Base-by-base conservation (phyloP, 306 rosid species). In the Quercus alba region DNA sequence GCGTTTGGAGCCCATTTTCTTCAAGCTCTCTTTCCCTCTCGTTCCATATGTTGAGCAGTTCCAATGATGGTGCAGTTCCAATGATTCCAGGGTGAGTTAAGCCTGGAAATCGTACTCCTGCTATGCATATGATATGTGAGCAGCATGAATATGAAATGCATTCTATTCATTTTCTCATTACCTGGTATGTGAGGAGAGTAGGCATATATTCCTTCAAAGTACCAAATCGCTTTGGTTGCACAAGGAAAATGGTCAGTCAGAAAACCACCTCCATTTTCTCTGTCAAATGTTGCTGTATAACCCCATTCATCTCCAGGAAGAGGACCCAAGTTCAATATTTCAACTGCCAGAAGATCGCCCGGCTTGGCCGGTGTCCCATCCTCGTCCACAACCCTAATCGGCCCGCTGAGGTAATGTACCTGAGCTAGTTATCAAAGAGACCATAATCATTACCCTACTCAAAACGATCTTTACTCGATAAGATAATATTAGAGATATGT, bases 281-380 rank as follows among this genome's bases (percentile, higher is more conserved):
- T 87, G 87, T 95, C 99, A 82, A 93, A 93, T 26, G 92, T 89
- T 68, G 93, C 97, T 28, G 98, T 95, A 63, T 67, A 95, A 38
- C 99, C 98, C 99, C 97, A 91, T 87, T 95, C 97, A 90, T 93
- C 98, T 46, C 94, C 98, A 0, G 93, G 90, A 0, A 95, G 91
- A 71, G 97, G 99, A 84, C 99, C 99, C 86, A 95, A 83, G 88
- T 91, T 88, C 89, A 92, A 88, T 80, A 90, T 95, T 77, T 95
- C 96, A 56, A 93, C 96, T 8, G 78, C 94, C 82, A 95, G 89
- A 75, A 95, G 84, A 89, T 95, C 97, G 28, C 98, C 98, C 10
- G 97, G 91, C 89, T 83, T 78, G 41, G 98, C 98, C 46, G 92
- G 92, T n/a, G 81, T 70, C 10, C 98, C 99, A 74, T 91, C 93